Evolutionary conservation across 352 stramenopile species (phyloP), one percentile per base, ranked within the genome.

Genomic region (Bremia lactucae): DNA sequence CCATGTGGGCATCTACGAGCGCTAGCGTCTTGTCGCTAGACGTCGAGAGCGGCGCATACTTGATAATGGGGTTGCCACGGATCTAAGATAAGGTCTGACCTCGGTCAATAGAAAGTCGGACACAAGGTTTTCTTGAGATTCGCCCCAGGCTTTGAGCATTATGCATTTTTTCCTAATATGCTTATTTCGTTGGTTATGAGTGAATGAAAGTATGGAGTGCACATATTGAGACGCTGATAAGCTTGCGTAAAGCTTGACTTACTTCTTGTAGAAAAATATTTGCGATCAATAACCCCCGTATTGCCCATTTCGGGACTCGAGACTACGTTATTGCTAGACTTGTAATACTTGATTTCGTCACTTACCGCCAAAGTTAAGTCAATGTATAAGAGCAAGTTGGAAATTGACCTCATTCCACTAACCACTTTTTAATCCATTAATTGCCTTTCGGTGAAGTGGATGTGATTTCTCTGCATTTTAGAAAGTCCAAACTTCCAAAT

Each of bases 41-140:
- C 13, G 64, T 59, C 22, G 77, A 65, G 9, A 65, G 41, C 16
- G 76, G 65, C 18, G 42, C 24, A 41, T 96, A 96, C 53, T 84
- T 94, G 48, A 97, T 83, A 57, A 96, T 94, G 35, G 96, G 61
- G 41, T 97, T 96, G 45, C 87, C 85, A 31, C 88, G 73, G 70
- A 59, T 23, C 79, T 81, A 29, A 55, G 65, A 37, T 78, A 91
- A n/a, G 84, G 83, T 49, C 85, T 56, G 3, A 97, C 57, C 25
- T 87, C 63, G 8, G 68, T 57, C 37, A 97, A 42, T 7, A 97
- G 72, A 55, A 96, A 85, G 55, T 95, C 70, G 29, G 78, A 91
- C 6, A 93, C 83, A 36, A 84, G 44, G 61, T 95, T 89, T 61
- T 68, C 58, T 23, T 64, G 41, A 1, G 58, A 57, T 4, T 93